Conservation (phyloP, 768 basidiomycete species). For the Lactarius hengduanensis region DNA sequence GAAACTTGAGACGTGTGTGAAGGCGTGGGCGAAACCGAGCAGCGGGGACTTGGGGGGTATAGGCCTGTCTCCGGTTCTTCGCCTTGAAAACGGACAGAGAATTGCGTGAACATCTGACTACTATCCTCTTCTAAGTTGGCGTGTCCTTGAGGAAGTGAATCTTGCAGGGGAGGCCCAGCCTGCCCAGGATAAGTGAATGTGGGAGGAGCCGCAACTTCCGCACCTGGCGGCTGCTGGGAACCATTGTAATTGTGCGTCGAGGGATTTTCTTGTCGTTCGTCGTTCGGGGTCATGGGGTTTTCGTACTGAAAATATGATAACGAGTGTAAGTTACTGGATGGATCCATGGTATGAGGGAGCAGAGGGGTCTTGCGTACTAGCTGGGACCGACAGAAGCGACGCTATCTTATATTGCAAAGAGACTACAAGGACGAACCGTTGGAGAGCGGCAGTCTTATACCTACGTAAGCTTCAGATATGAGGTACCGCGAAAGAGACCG, state of each 20-base stretch:
- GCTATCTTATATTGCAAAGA: slow-evolving; percentile 13
- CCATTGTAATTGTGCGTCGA: neutral
- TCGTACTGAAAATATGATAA: slow-evolving; percentile 5
- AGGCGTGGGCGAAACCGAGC: slow-evolving; percentile 3
- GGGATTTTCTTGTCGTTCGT: neutral
- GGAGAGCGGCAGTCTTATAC: neutral
- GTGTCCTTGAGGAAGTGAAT: neutral
- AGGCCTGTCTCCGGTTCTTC: slow-evolving; percentile 2
- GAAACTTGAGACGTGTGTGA: neutral
- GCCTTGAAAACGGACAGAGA: neutral
- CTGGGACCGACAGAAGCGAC: neutral
- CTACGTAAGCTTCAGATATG: neutral
- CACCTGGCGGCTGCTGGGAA: slow-evolving; percentile 8
- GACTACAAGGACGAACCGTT: neutral
- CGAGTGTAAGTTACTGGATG: slow-evolving; percentile 7
- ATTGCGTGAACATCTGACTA: neutral
- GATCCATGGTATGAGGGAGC: neutral
- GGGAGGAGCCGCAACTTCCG: neutral
- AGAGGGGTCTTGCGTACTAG: neutral
- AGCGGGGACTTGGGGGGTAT: neutral
- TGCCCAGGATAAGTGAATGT: neutral
- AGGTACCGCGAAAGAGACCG: neutral
- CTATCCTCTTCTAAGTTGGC: neutral
- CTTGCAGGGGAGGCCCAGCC: slow-evolving; percentile 1
- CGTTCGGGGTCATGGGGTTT: neutral